These are phyloP conservation scores for Apiotrichum akiyoshidainum DNA, from an alignment of 1,284 basidiomycete genomes.

Conservation along the genomic window DNA sequence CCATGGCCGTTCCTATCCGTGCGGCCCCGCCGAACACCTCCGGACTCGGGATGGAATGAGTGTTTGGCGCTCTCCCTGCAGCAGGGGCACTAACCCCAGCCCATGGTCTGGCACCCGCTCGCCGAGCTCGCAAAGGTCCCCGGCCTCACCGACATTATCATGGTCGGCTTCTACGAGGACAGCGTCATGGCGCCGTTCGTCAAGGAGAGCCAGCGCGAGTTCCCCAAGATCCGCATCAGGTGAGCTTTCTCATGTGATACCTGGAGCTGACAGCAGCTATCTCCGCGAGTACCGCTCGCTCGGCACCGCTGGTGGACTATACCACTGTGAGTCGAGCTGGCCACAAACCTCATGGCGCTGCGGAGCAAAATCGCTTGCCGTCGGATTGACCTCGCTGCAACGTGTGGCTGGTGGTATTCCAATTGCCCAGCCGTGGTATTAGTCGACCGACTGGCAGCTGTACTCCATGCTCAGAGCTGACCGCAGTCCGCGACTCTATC, in stretches of 20 bases:
- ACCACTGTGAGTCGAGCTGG: constrained; percentile 41
- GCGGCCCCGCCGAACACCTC: no score
- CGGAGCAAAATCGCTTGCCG: no score
- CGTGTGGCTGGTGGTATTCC: no score
- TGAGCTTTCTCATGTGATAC: no score
- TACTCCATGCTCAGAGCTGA: neutral
- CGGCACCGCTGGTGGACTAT: constrained; percentile 54
- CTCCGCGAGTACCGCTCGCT: constrained; percentile 55
- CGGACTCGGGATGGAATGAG: no score
- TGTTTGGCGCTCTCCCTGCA: neutral
- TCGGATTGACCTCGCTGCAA: no score
- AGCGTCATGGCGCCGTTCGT: constrained; percentile 53
- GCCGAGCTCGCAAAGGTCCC: constrained; percentile 53
- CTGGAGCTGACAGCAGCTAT: constrained; percentile 44
- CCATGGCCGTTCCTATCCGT: no score
- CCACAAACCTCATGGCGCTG: neutral
- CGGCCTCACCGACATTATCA: constrained; percentile 53
- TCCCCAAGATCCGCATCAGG: constrained; percentile 53
- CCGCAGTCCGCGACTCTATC: constrained; percentile 54
- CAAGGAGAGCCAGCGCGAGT: constrained; percentile 54
- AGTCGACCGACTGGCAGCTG: no score
- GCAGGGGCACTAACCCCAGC: constrained; percentile 23
- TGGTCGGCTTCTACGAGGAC: constrained; percentile 57
- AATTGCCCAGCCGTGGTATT: no score
- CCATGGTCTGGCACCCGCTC: constrained; percentile 56